Evolutionary conservation across 257 asterid genomes (phyloP), one percentile per base, ranked within the genome.

Genomic region (Apocynum venetum): DNA sequence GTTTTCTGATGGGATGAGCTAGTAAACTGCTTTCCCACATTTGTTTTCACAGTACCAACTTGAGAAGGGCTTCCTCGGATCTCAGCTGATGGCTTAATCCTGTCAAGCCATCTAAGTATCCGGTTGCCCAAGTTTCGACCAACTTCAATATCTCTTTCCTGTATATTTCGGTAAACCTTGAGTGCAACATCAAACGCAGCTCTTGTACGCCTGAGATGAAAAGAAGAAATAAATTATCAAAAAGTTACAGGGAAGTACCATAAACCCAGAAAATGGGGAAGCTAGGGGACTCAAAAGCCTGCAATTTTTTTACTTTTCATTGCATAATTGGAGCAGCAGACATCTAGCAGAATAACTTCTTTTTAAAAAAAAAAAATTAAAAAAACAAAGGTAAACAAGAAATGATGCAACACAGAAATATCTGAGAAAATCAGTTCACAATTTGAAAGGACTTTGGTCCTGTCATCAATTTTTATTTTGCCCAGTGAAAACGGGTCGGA

Each of bases 81-180:
- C 78, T 91, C 92, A 71, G 99, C 99, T 6, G 91, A 85, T 14
- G 99, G 99, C 83, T 93, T 95, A 87, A 84, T 80, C 84, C 60
- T 89, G 83, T 95, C 97, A 35, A 95, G 97, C 87, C 89, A 88
- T 19, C 97, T 87, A 55, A 93, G 96, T 75, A 95, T 86, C 92
- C 96, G 65, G 82, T 90, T 95, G 19, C 99, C 98, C 52, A 95
- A 80, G 84, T 87, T 93, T 73, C 92, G 88, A 65, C 99, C 99
- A 74, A 89, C 97, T 85, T 93, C 97, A 74, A 93, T 87, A 73
- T 95, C 98, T 80, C 94, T 91, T 76, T 88, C 92, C 79, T 93
- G 99, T 82, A 95, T 76, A 83, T 75, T 90, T 76, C 52, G 87
- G 79, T 95, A 97, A 80, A 90, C 89, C 74, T 13, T 90, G 86